Evolutionary conservation across 352 stramenopile species (phyloP), one percentile per base, ranked within the genome.

Genomic region (Phytophthora vignae): DNA sequence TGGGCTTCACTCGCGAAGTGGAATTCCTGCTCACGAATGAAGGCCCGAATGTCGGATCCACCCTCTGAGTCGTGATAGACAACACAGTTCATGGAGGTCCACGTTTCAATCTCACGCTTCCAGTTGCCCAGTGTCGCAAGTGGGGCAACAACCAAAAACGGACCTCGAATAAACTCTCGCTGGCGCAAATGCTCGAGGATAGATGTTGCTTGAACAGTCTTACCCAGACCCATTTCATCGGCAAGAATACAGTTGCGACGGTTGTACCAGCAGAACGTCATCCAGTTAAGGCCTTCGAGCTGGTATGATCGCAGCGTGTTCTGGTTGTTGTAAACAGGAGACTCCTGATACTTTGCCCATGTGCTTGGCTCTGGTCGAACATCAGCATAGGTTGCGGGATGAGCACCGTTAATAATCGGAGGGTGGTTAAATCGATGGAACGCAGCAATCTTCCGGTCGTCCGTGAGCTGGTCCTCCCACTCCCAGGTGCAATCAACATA

Each of bases 41-140:
- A 90, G 19, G 92, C 83, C 15, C 98, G 88, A 21, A 93, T 95
- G 62, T 99, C 96, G 5, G 85, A 87, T 17, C 91, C 93, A 29
- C 92, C 91, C 22, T 98, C 95, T 15, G 90, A 98, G 52, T 99
- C 98, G 77, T 99, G 98, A 67, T 99, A 99, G 4, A 99, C 92
- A 46, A 99, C 92, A 54, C 97, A 99, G 74, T 99, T 99, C 75
- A 99, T 96, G 58, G 95, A 88, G n/a, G 98, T 99, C 98, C 98
- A 99, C 25, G 85, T 93, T 63, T 98, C 90, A 65, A 99, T 99
- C 77, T 99, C 98, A 48, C 98, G 90, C 70, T 99, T 96, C 98
- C 98, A 99, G 77, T 99, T 99, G 19, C 94, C 89, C 27, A 99
- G 87, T 2, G 98, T 99, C 9, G 95, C 98, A 15, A 99, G 87